Evolutionary conservation across 2,329 filamentous ascomycete species (phyloP), one percentile per base, ranked within the genome.

Genomic region (Phaeosphaeria sp.): DNA sequence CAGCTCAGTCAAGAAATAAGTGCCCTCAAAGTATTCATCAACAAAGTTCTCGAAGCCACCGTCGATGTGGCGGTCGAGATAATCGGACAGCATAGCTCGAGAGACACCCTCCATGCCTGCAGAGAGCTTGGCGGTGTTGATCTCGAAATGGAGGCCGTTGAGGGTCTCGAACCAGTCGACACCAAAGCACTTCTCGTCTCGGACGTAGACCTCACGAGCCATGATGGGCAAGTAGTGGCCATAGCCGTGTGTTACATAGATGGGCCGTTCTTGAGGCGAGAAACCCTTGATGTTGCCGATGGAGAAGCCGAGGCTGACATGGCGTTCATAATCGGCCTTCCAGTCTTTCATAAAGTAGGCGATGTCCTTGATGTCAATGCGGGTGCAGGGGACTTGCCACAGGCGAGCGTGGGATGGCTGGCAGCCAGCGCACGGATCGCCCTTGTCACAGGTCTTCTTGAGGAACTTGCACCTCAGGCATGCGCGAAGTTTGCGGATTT

Each of bases 321-420:
- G 93, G 68, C 93, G 90, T 80, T 97, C 93, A 71, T 95, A 97
- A 77, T 98, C 94, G 46, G 93, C 93, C 81, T 94, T 96, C 93
- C 93, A 98, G 79, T 97, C 94, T 84, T 97, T 97, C 91, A 97
- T 95, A 83, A 98, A 98, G 79, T 96, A 97, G 44, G 89, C 91
- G 72, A 98, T 96, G 72, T 98, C 94, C 85, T 97, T 97, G 84
- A 98, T 98, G 78, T 97, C 94, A 73, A 97, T 97, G 61, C 94
- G 91, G 42, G 94, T 98, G 84, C 94, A 98, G 60, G 94, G 94
- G 46, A 98, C 94, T 80, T 97, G 93, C 94, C 94, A 98, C 52
- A 98, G 84, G 64, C 94, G 89, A 63, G 94, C 94, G 78, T 98
- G 94, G 20, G 93, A 96, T 50, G 94, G 94, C 81, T 97, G 91